phyloP scores from a whole-genome alignment of 2,329 filamentous ascomycete genomes.

The Fusarium palustre region DNA sequence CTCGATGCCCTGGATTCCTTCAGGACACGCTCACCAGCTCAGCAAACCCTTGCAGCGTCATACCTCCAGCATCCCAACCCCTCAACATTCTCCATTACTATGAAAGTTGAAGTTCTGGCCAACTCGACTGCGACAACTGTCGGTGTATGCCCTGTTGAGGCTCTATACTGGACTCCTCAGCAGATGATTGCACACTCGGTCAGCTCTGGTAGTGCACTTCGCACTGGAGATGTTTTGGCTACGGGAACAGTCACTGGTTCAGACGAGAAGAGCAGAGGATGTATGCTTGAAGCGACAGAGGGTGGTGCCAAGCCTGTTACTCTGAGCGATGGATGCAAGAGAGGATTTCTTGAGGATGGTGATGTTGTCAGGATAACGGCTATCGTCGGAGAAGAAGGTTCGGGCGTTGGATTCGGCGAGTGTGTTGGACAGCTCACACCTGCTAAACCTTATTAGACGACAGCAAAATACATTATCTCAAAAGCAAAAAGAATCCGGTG shows the following conservation, averaged over 20 bases:
- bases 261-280: slow-evolving; percentile 52
- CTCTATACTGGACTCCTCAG: slow-evolving; percentile 22
- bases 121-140: slow-evolving; percentile 10
- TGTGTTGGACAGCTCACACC: slow-evolving; percentile 46
- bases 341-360: slow-evolving; percentile 55
- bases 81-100: slow-evolving; percentile 51
- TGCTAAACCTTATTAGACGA: not conserved
- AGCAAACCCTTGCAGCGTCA: not conserved
- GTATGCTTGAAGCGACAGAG: slow-evolving; percentile 55
- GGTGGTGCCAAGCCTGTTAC: slow-evolving; percentile 50
- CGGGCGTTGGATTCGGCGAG: slow-evolving; percentile 56
- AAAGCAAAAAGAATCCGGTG: not conserved
- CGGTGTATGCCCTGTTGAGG: slow-evolving; percentile 8
- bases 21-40: slow-evolving; percentile 48
- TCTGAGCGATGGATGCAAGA: slow-evolving; percentile 48
- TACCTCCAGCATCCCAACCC: slow-evolving; percentile 53
- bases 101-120: slow-evolving; percentile 48
- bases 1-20: slow-evolving; percentile 71
- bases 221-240: slow-evolving; percentile 55
- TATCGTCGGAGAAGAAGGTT: slow-evolving; percentile 56
- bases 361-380: slow-evolving; percentile 54
- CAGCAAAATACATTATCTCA: fast-evolving
- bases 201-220: slow-evolving; percentile 19
- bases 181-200: slow-evolving; percentile 35
- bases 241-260: slow-evolving; percentile 57